phyloP scores from a whole-genome alignment of 2,329 filamentous ascomycete species.

The Fusarium sp. region DNA sequence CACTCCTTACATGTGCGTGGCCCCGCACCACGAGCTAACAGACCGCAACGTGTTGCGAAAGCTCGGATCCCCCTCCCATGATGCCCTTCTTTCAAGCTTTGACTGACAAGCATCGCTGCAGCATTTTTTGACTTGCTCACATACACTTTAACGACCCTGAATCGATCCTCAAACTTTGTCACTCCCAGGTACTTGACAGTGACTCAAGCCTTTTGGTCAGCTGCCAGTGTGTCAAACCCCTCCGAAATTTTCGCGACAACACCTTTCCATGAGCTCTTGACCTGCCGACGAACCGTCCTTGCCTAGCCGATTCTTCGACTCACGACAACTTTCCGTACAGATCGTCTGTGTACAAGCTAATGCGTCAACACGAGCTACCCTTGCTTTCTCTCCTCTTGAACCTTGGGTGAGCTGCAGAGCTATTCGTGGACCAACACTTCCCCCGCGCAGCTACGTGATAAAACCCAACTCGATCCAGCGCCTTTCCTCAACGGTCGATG shows the following conservation, averaged over 20 bases:
- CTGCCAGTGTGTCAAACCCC: slow-evolving; percentile 11
- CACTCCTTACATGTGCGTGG: slow-evolving; percentile 49
- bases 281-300: slow-evolving; percentile 30
- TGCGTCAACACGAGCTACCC: slow-evolving; percentile 52
- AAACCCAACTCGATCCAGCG: slow-evolving; percentile 6
- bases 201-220: slow-evolving; percentile 19
- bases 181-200: slow-evolving; percentile 19
- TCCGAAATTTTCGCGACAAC: slow-evolving; percentile 28
- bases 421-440: slow-evolving; percentile 24
- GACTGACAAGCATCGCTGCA: slow-evolving; percentile 42
- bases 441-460: slow-evolving; percentile 23
- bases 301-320: slow-evolving; percentile 19
- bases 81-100: slow-evolving; percentile 42
- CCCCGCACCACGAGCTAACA: slow-evolving; percentile 22
- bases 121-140: slow-evolving; percentile 39
- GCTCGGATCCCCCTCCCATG: slow-evolving; percentile 44
- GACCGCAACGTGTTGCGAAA: slow-evolving; percentile 43
- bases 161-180: slow-evolving; percentile 15
- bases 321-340: slow-evolving; percentile 34
- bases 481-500: slow-evolving; percentile 40
- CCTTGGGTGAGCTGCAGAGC: slow-evolving; percentile 45
- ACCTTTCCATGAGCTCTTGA: slow-evolving; percentile 46
- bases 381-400: slow-evolving; percentile 46
- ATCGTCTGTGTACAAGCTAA: slow-evolving; percentile 45
- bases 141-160: slow-evolving; percentile 31